Conservation (phyloP, 495 filamentous ascomycete species). For the Hyaloscypha hepaticicola region DNA sequence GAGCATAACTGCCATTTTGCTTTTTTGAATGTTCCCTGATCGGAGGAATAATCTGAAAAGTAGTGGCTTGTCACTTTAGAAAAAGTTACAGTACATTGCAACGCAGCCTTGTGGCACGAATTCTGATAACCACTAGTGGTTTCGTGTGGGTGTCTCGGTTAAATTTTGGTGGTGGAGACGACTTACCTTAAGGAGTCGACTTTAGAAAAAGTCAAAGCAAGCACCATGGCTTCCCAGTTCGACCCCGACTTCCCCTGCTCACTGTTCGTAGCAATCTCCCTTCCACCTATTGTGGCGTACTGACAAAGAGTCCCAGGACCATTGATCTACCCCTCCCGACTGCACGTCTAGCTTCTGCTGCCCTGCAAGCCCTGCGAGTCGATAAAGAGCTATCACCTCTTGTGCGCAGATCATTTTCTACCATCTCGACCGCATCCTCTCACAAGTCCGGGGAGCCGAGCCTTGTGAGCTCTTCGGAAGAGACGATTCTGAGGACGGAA, state of each 20-base stretch:
- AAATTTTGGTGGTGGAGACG: too few relatives aligned
- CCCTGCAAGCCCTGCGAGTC: slow-evolving; percentile 74
- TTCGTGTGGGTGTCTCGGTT: too few relatives aligned
- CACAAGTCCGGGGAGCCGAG: slow-evolving; percentile 23
- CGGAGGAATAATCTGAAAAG: too few relatives aligned
- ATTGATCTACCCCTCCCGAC: slow-evolving; percentile 84
- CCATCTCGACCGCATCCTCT: slow-evolving; percentile 40
- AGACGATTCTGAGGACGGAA: slow-evolving; percentile 65
- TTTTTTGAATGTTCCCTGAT: too few relatives aligned
- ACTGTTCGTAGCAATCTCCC: slow-evolving; percentile 47
- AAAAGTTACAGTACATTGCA: too few relatives aligned
- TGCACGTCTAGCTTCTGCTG: slow-evolving; percentile 72
- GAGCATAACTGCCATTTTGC: too few relatives aligned
- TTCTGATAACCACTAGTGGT: too few relatives aligned
- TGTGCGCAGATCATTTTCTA: slow-evolving; percentile 69
- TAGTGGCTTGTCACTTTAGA: too few relatives aligned
- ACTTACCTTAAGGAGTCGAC: too few relatives aligned
- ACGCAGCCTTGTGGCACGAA: too few relatives aligned
- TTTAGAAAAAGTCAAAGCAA: background rate
- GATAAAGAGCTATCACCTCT: slow-evolving; percentile 85
- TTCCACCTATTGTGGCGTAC: background rate
- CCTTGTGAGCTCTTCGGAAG: slow-evolving; percentile 27
- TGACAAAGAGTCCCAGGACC: slow-evolving; percentile 48
- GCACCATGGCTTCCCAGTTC: slow-evolving; percentile 33
- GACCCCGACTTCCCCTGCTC: slow-evolving; percentile 67